Conservation (phyloP, 257 asterid species). For the Gardenia jasminoides region DNA sequence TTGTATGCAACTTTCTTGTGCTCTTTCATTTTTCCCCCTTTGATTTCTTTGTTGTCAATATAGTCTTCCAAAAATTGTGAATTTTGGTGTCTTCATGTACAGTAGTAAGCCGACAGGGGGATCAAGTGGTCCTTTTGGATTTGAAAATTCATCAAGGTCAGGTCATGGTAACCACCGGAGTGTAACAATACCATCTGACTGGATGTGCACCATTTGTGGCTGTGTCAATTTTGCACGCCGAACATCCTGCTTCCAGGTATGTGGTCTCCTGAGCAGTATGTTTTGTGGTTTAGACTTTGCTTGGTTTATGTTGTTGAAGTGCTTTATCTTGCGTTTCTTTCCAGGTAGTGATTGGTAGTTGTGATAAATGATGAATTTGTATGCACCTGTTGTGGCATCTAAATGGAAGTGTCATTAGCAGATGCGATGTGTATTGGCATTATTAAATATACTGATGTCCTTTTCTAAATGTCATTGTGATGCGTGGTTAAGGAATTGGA, state of each 20-base stretch:
- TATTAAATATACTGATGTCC: too few species aligned
- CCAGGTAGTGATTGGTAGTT: neutral
- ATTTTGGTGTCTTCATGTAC: conserved; percentile 36
- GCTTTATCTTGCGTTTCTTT: neutral
- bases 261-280: neutral
- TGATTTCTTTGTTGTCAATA: neutral
- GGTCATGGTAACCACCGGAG: conserved; percentile 72
- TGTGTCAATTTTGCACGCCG: conserved; percentile 97
- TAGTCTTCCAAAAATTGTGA: neutral
- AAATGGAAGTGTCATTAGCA: neutral
- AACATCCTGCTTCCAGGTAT: conserved; percentile 95
- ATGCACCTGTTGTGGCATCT: neutral
- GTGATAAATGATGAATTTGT: neutral
- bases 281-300: neutral
- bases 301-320: neutral
- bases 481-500: neutral
- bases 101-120: conserved; percentile 97
- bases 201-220: conserved; percentile 98
- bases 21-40: neutral
- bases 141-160: conserved; percentile 64
- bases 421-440: neutral
- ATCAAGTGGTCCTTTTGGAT: conserved; percentile 52
- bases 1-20: neutral
- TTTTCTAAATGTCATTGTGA: too few species aligned
- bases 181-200: conserved; percentile 71